phyloP scores from a whole-genome alignment of 2,329 filamentous ascomycete genomes.

The Alternaria dauci region DNA sequence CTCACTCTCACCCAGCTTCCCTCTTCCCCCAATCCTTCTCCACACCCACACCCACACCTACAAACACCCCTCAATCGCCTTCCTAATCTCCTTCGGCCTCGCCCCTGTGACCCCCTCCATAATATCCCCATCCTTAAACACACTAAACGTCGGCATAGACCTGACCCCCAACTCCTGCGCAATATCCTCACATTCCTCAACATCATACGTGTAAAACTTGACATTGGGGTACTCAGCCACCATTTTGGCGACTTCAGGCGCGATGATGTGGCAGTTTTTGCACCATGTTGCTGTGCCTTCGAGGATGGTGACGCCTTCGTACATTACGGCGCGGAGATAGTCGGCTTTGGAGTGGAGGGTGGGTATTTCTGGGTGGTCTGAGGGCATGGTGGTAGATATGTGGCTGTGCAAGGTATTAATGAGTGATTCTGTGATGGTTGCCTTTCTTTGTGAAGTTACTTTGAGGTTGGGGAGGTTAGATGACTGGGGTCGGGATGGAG shows the following conservation, averaged over 20 bases:
- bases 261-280: conserved; percentile 38
- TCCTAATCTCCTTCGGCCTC: conserved; percentile 31
- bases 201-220: conserved; percentile 42
- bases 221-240: conserved; percentile 34
- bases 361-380: conserved; percentile 23
- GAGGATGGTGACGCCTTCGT: conserved; percentile 43
- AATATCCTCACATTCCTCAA: conserved; percentile 42
- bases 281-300: conserved; percentile 45
- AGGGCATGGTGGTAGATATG: background rate
- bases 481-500: background rate
- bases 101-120: conserved; percentile 35
- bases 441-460: background rate
- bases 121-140: conserved; percentile 44
- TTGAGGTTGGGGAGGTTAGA: background rate
- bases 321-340: conserved; percentile 42
- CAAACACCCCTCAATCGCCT: conserved; percentile 35
- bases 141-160: conserved; percentile 40
- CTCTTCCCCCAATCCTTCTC: background rate
- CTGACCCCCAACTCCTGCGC: conserved; percentile 42
- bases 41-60: conserved; percentile 1
- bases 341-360: conserved; percentile 36
- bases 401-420: background rate
- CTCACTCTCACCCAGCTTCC: background rate
- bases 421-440: background rate
- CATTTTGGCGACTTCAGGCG: conserved; percentile 40